phyloP scores from a whole-genome alignment of 2,329 filamentous ascomycete species.

The Arthroderma sp. region DNA sequence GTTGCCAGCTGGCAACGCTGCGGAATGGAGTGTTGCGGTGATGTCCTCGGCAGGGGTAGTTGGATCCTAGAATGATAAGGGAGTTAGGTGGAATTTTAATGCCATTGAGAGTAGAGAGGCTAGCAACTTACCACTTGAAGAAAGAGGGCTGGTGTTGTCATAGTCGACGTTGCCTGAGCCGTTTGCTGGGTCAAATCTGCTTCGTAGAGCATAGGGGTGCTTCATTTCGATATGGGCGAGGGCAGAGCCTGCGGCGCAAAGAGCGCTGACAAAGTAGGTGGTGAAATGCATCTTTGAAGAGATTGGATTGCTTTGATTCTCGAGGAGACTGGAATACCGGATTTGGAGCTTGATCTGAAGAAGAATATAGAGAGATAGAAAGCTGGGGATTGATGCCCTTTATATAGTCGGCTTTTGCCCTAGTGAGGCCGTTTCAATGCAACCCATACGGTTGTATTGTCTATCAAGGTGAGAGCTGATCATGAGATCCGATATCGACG shows the following conservation, averaged over 20 bases:
- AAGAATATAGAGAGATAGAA: background rate
- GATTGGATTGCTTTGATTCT: constrained; percentile 20
- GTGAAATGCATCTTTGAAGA: constrained; percentile 5
- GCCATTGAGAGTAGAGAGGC: background rate
- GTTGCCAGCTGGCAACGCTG: constrained; percentile 46
- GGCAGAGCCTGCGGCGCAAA: constrained; percentile 7
- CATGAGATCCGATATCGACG: too few relatives aligned
- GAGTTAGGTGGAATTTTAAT: background rate
- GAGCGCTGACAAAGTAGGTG: constrained; percentile 1
- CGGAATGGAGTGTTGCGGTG: constrained; percentile 37
- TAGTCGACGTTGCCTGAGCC: constrained; percentile 47
- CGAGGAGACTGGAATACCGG: constrained; percentile 11
- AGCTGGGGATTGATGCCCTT: background rate
- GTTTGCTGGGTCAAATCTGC: constrained; percentile 33
- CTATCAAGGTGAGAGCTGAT: background rate
- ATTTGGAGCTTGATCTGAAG: background rate
- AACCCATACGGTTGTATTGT: background rate
- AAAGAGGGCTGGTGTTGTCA: constrained; percentile 56
- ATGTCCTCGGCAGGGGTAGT: constrained; percentile 68
- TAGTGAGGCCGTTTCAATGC: background rate
- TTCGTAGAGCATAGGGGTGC: constrained; percentile 41
- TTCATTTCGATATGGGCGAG: constrained; percentile 43
- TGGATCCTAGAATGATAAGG: constrained; percentile 31
- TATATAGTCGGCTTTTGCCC: background rate
- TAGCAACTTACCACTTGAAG: constrained; percentile 21